Evolutionary conservation across 225 moss, liverwort and hornwort genomes (phyloP).

Genomic region (Pseudoscleropodium purum): DNA sequence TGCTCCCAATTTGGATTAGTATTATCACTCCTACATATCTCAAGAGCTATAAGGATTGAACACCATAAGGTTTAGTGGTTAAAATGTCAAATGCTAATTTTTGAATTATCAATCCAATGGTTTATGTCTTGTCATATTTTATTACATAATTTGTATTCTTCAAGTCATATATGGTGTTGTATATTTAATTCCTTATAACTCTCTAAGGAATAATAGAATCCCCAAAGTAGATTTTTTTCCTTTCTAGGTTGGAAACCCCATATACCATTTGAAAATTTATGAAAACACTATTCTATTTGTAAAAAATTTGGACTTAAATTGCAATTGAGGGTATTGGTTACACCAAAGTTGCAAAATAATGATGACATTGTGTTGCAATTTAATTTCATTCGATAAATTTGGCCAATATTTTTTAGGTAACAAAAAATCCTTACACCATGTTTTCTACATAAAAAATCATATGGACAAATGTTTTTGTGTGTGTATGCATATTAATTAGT

Average conservation of each 20-base stretch:
- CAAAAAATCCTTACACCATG: not conserved
- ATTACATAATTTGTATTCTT: not conserved
- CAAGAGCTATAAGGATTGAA: not conserved
- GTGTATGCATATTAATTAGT: not conserved
- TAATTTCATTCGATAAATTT: not conserved
- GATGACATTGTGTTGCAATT: not conserved
- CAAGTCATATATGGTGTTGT: rapidly evolving
- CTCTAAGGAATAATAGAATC: not conserved
- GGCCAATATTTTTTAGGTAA: not conserved
- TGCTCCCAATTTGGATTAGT: too few species aligned
- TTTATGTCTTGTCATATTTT: not conserved
- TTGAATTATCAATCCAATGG: not conserved
- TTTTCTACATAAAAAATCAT: too few species aligned
- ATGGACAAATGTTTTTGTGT: not conserved
- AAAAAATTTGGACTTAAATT: not conserved
- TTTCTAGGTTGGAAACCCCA: not conserved
- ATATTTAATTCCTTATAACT: not conserved
- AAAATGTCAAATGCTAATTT: not conserved
- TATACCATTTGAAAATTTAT: not conserved
- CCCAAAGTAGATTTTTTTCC: rapidly evolving
- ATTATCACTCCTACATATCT: too few species aligned
- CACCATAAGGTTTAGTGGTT: rapidly evolving
- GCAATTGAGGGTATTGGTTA: not conserved
- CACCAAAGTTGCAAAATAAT: not conserved
- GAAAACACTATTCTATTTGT: not conserved